Base-by-base conservation (phyloP, 139 green algal species). In the Chlorella sp. region DNA sequence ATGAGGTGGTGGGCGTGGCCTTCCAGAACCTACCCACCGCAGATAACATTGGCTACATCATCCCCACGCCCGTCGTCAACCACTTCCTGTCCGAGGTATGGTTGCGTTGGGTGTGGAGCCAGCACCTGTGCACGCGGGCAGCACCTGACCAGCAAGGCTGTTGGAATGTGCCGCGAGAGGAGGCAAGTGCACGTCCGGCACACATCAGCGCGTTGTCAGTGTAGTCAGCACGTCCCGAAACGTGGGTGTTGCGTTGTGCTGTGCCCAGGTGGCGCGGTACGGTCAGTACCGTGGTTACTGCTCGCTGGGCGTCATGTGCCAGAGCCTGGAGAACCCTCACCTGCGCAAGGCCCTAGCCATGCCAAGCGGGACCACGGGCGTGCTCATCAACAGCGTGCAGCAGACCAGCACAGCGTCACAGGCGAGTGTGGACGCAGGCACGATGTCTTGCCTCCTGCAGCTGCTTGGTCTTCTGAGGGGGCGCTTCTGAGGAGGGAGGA, bases 351-450 rank as follows among this genome's bases (percentile, higher is more conserved):
- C 83, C 2, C 78, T 93, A 62, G 77, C 78, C 36, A 88, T 94
- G 85, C 31, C 10, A 6, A 61, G 31, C 20, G 77, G 79, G 35
- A 67, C 74, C 63, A 86, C 72, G 27, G 89, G 89, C 2, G 84
- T 94, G 74, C 78, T 93, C 3, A 75, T 94, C 67, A 93, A 88
- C 80, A 76, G 61, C 29, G 80, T 92, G 50, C 80, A 90, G 73
- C 84, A 83, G 55, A 85, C 82, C 3, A 76, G 67, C 55, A 70
- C 74, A 35, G 72, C 74, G 14, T 68, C 72, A 26, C 69, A 70
- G 79, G 75, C 80, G 61, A n/a, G n/a, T n/a, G n/a, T n/a, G n/a
- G n/a, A n/a, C n/a, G n/a, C n/a, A n/a, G n/a, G n/a, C n/a, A n/a
- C n/a, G n/a, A n/a, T n/a, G n/a, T n/a, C n/a, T n/a, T n/a, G n/a